Evolutionary conservation across 2,329 filamentous ascomycete genomes (phyloP), one percentile per base, ranked within the genome.

Genomic region (Cladosporium sp.): DNA sequence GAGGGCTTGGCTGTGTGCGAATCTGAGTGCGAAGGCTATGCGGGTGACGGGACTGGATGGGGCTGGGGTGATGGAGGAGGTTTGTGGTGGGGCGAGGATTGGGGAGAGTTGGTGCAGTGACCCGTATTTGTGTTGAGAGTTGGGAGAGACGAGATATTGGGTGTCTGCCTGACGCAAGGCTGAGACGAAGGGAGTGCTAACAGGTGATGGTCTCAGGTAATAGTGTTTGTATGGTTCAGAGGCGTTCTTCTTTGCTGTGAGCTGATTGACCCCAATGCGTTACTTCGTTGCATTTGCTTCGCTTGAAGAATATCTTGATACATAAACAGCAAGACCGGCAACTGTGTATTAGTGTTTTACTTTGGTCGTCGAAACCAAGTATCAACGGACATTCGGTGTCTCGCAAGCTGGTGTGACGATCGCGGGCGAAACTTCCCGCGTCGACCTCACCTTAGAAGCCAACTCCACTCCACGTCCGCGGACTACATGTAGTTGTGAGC

Each of bases 21-120:
- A 70, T 32, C 26, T 75, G 28, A 66, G 71, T 54, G 57, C 57
- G 4, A 66, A 63, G 8, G 60, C 65, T 1, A 67, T 75, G 72
- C 62, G 68, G 21, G 65, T 52, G 10, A 69, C 70, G 4, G 73
- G 73, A 7, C 18, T 74, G n/a, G 67, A 72, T 66, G 73, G 70
- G 14, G 26, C 59, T 21, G 41, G 58, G 34, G 68, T 73, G 4
- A 66, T 64, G 59, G 34, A n/a, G 34, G 55, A 58, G 55, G 34
- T 58, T 36, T 58, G 55, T 28, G 55, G 55, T 8, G 32, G 34
- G 10, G 55, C 11, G 32, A 26, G 24, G 14, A 24, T 58, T 38
- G 55, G 55, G 21, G 55, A 58, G 21, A 15, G 34, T 18, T 55
- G 52, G 30, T 55, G 52, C 10, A 24, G 52, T 55, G 52, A 55